Evolutionary conservation across 78 protist genomes (phyloP).

Genomic region (Capsaspora owczarzaki): DNA sequence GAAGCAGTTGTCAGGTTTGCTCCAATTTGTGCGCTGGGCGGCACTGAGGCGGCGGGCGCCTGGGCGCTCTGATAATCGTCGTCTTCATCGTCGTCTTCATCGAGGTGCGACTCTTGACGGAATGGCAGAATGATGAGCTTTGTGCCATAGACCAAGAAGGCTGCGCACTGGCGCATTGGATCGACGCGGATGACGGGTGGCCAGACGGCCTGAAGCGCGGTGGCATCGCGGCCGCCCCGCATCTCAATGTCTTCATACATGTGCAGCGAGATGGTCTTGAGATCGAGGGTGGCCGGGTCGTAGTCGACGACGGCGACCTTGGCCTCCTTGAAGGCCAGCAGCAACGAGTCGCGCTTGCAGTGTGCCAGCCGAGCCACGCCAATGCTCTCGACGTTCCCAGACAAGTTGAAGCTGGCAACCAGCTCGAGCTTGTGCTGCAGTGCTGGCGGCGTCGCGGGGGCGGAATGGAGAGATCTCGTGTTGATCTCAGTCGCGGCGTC

Average conservation of each 20-base stretch:
- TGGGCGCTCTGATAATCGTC: no score
- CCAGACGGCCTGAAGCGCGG: not conserved
- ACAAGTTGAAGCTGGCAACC: not conserved
- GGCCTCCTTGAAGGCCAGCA: not conserved
- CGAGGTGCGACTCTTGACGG: not conserved
- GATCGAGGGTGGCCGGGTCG: not conserved
- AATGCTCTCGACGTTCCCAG: not conserved
- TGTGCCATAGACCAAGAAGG: constrained; percentile 34
- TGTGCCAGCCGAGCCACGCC: not conserved
- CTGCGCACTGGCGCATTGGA: constrained; percentile 45
- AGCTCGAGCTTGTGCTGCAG: no score
- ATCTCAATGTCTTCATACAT: not conserved
- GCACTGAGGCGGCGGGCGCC: constrained; percentile 10
- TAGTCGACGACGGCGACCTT: not conserved
- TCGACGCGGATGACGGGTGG: constrained; percentile 24
- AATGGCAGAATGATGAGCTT: constrained; percentile 45
- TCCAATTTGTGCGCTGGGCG: no score
- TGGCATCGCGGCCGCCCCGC: not conserved
- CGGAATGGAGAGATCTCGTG: no score
- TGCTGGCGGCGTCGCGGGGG: no score
- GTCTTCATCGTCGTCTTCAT: no score
- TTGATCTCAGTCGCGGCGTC: no score
- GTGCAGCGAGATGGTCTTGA: not conserved
- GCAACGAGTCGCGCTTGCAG: not conserved
- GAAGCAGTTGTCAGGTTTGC: no score